Percentiles rank a stretch among this genome's conserved stretches.
Conservation (phyloP, 208 protist species). For the Tritrichomonas musculus region DNA sequence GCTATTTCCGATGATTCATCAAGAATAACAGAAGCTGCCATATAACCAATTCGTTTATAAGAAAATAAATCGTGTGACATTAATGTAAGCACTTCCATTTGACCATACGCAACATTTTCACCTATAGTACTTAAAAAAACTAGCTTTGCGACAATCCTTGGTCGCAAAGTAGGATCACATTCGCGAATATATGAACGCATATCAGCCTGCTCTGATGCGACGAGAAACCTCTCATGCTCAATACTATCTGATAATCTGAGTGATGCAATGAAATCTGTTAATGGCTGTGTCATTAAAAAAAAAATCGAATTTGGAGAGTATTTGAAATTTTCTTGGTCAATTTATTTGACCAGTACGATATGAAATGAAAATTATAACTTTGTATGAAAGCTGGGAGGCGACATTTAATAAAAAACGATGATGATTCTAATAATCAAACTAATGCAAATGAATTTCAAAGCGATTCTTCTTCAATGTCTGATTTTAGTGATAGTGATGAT, state of each 20-base stretch:
- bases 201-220: not conserved
- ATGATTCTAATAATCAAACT: too few species aligned
- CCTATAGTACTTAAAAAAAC: not conserved
- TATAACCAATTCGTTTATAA: constrained; percentile 37
- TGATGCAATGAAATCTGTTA: not conserved
- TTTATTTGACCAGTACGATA: too few species aligned
- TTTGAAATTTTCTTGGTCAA: too few species aligned
- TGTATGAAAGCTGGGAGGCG: too few species aligned
- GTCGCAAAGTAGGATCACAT: not conserved
- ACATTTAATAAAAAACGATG: too few species aligned
- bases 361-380: too few species aligned
- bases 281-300: not conserved
- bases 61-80: not conserved
- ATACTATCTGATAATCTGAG: not conserved
- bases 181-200: constrained; percentile 9
- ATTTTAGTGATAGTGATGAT: too few species aligned
- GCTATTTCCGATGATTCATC: constrained; percentile 31
- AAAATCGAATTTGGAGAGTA: too few species aligned
- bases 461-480: too few species aligned
- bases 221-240: not conserved
- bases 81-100: constrained; percentile 35
- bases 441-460: too few species aligned
- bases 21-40: not conserved
- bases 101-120: constrained; percentile 4
- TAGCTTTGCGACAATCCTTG: constrained; percentile 22